Evolutionary conservation across 2,329 filamentous ascomycete genomes (phyloP).

Genomic region (Cercospora zeina): DNA sequence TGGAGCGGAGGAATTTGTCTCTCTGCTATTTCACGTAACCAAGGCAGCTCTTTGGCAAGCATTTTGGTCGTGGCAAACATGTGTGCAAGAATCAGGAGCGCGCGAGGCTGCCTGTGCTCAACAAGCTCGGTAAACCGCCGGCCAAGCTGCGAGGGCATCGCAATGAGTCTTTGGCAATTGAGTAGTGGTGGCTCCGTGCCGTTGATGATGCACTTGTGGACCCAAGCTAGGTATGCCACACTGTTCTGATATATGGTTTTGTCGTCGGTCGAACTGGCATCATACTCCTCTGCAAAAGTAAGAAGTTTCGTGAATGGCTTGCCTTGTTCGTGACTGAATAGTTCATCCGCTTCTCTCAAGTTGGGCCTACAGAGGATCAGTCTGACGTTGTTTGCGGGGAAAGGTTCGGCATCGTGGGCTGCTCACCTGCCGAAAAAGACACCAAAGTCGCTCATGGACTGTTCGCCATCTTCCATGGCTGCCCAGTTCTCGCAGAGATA

Average conservation of each 20-base stretch:
- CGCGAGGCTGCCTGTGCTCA: constrained; percentile 29
- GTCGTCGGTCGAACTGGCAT: constrained; percentile 27
- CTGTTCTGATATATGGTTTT: constrained; percentile 27
- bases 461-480: constrained; percentile 21
- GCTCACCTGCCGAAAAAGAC: constrained; percentile 28
- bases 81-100: constrained; percentile 32
- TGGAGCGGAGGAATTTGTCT: constrained; percentile 24
- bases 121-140: constrained; percentile 31
- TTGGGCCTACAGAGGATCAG: constrained; percentile 17
- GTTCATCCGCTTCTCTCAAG: constrained; percentile 26
- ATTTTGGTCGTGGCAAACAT: constrained; percentile 34
- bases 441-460: constrained; percentile 20
- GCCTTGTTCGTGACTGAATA: constrained; percentile 29
- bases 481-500: constrained; percentile 27
- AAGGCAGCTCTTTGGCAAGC: constrained; percentile 29
- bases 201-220: constrained; percentile 31
- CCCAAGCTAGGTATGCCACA: constrained; percentile 30
- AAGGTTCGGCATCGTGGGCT: background rate
- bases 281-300: constrained; percentile 30
- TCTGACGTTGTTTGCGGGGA: background rate
- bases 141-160: constrained; percentile 33
- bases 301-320: constrained; percentile 32
- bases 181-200: constrained; percentile 25
- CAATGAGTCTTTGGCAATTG: constrained; percentile 31
- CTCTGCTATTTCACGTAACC: constrained; percentile 33